These are phyloP conservation scores for Ophiostoma montium DNA, from an alignment of 2,329 filamentous ascomycete species.

Conservation along the genomic window DNA sequence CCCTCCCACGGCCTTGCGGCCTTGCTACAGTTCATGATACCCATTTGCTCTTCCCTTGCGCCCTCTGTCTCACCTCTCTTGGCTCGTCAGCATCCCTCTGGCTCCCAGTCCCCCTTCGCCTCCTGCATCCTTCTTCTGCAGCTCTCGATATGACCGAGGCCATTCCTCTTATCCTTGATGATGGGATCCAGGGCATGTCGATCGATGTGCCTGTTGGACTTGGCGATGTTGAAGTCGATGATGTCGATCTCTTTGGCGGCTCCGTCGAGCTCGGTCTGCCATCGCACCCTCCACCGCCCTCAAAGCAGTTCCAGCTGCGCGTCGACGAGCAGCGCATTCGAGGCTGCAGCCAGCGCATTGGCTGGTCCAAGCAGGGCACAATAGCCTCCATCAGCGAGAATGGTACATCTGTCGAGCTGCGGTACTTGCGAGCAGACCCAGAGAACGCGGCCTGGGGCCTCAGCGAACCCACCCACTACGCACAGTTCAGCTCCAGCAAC, in stretches of 20 bases:
- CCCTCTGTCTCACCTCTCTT: too few species aligned
- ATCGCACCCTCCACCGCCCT: constrained; percentile 29
- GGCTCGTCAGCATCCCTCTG: too few species aligned
- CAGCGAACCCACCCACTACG: constrained; percentile 52
- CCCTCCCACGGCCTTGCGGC: not conserved
- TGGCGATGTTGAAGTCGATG: constrained; percentile 53
- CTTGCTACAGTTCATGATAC: not conserved
- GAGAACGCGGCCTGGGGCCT: constrained; percentile 62
- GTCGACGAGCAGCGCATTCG: constrained; percentile 62
- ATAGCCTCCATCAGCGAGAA: constrained; percentile 69
- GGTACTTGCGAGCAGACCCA: constrained; percentile 55
- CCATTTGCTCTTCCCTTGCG: not conserved
- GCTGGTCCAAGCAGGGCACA: constrained; percentile 78
- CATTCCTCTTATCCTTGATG: constrained; percentile 10
- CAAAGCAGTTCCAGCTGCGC: constrained; percentile 56
- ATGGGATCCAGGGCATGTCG: constrained; percentile 25
- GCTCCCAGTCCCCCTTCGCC: too few species aligned
- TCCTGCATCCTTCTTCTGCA: not conserved
- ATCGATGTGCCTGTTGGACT: constrained; percentile 34
- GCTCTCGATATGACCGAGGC: not conserved
- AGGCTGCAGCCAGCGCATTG: constrained; percentile 72
- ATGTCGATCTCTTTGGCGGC: constrained; percentile 37
- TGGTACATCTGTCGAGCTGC: constrained; percentile 55
- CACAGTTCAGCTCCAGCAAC: constrained; percentile 42
- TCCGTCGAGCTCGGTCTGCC: constrained; percentile 34